Evolutionary conservation across 441 rosid genomes (phyloP).

Genomic region (Omphalea diandra): DNA sequence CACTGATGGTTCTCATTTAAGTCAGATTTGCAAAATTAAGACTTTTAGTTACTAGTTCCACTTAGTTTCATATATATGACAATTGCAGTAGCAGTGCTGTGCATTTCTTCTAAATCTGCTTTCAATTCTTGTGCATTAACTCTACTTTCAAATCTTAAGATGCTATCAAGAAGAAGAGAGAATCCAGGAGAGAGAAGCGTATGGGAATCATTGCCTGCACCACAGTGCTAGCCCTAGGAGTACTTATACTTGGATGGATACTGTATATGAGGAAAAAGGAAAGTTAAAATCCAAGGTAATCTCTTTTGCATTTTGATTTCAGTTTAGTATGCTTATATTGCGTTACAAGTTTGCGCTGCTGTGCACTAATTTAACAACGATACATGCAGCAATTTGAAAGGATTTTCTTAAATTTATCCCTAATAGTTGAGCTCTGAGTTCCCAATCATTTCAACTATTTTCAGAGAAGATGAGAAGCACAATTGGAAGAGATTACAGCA

Average conservation of each 20-base stretch:
- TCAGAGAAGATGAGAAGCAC: constrained; percentile 17
- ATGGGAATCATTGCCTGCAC: constrained; percentile 14
- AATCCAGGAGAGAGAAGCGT: neutral
- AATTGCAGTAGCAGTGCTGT: neutral
- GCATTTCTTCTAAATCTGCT: neutral
- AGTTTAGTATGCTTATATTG: neutral
- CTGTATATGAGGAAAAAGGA: constrained; percentile 10
- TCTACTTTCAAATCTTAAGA: constrained; percentile 8
- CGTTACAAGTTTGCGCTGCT: neutral
- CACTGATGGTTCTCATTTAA: neutral
- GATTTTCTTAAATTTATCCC: neutral
- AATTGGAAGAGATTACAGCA: neutral
- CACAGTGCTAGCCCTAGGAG: constrained; percentile 10
- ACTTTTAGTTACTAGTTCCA: neutral
- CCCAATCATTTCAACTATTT: neutral
- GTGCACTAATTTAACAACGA: neutral
- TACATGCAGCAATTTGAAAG: neutral
- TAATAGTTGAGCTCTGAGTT: neutral
- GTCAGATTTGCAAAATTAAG: neutral
- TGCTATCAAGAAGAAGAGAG: constrained; percentile 10
- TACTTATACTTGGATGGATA: constrained; percentile 11
- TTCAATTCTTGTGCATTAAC: neutral
- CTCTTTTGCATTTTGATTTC: neutral
- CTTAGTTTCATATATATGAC: neutral
- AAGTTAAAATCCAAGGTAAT: constrained; percentile 13